Percentiles rank a stretch among this genome's conserved stretches.
These are phyloP conservation scores for Penicillium sp. DNA, from an alignment of 2,329 filamentous ascomycete genomes.

Conservation along the genomic window DNA sequence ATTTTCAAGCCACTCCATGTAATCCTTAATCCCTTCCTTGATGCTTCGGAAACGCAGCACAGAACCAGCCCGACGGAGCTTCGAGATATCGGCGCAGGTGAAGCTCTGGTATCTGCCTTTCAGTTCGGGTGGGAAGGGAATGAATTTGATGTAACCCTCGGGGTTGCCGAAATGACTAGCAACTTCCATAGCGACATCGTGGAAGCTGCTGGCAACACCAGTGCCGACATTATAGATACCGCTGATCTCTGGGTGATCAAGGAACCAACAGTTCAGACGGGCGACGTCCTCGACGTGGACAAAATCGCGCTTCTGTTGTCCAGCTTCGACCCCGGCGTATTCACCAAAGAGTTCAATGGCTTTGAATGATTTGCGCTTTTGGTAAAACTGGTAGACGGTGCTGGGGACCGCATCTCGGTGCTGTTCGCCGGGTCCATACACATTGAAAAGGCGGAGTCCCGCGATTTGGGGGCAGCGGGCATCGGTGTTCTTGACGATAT, in stretches of 20 bases:
- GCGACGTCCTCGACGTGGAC: conserved; percentile 7
- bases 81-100: conserved; percentile 3
- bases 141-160: neutral
- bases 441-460: conserved; percentile 2
- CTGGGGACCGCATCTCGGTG: neutral
- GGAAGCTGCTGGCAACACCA: conserved; percentile 1
- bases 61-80: conserved; percentile 2
- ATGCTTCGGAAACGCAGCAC: neutral
- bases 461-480: neutral
- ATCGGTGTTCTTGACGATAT: neutral
- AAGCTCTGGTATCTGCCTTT: neutral
- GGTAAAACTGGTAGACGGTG: conserved; percentile 1
- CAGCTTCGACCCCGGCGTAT: conserved; percentile 2
- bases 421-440: conserved; percentile 4
- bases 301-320: conserved; percentile 4
- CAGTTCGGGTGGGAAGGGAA: neutral
- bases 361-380: conserved; percentile 1
- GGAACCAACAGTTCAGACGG: conserved; percentile 8
- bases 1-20: conserved; percentile 5
- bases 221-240: conserved; percentile 9
- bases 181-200: neutral
- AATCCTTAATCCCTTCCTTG: neutral
- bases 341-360: conserved; percentile 5
- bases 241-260: conserved; percentile 1
- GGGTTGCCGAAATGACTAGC: neutral